These are phyloP conservation scores for Zygosaccharomyces rouxii DNA, from an alignment of 805 yeast species.

Conservation along the genomic window DNA sequence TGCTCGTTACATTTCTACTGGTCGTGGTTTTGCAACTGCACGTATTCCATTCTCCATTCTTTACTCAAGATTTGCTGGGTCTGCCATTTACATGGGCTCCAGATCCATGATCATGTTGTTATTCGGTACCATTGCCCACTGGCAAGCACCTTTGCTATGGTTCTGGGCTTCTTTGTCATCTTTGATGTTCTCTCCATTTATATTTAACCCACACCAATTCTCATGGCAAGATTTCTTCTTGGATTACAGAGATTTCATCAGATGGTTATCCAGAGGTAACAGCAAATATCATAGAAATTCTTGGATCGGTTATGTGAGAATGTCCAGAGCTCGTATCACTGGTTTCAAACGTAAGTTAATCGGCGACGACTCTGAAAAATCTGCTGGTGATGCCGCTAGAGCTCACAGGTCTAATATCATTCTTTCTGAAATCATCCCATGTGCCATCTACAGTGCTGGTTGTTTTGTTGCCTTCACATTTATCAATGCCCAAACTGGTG, in stretches of 20 bases:
- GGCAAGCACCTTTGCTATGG: constrained; percentile 95
- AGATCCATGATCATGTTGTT: constrained; percentile 68
- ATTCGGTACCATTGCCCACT: constrained; percentile 69
- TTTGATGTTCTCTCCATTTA: constrained; percentile 83
- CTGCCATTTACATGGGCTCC: constrained; percentile 81
- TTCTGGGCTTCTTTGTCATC: constrained; percentile 94
- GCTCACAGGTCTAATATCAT: constrained; percentile 74
- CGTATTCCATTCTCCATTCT: constrained; percentile 72
- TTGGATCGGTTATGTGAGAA: constrained; percentile 80
- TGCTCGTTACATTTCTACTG: constrained; percentile 81
- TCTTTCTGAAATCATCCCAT: constrained; percentile 68
- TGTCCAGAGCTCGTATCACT: constrained; percentile 78
- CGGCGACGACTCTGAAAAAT: constrained; percentile 75
- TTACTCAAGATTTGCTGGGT: constrained; percentile 74
- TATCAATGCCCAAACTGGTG: constrained; percentile 86
- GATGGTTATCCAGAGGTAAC: constrained; percentile 90
- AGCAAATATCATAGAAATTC: constrained; percentile 85
- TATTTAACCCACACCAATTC: constrained; percentile 97
- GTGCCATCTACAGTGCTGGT: constrained; percentile 70
- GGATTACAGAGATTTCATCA: constrained; percentile 90
- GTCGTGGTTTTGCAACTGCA: constrained; percentile 81
- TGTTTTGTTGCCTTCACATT: constrained; percentile 75
- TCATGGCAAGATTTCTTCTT: constrained; percentile 93
- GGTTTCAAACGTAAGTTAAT: constrained; percentile 74
- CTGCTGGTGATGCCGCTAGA: constrained; percentile 79